These are phyloP conservation scores for Gaertneriomyces sp. DNA, from an alignment of 192 early-diverging fungal species.

Conservation along the genomic window DNA sequence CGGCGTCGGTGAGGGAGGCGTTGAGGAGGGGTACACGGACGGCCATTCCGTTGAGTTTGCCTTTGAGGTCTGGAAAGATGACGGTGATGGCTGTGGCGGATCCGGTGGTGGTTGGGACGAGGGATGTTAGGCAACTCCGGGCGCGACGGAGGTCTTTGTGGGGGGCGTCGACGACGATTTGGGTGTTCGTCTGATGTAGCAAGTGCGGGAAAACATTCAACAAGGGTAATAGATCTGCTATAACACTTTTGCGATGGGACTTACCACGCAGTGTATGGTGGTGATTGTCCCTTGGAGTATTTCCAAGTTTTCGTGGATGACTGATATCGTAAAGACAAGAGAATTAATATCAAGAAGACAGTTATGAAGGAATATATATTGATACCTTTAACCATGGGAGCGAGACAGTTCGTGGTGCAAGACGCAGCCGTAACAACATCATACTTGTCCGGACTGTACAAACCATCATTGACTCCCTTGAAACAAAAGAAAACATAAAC, in stretches of 20 bases:
- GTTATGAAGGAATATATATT: constrained; percentile 1
- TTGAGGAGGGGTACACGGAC: constrained; percentile 24
- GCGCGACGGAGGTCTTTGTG: constrained; percentile 25
- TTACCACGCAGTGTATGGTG: constrained; percentile 19
- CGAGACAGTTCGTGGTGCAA: constrained; percentile 20
- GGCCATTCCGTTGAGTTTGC: constrained; percentile 25
- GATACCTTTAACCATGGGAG: constrained; percentile 20
- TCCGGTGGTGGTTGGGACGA: constrained; percentile 23
- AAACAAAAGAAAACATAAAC: neutral
- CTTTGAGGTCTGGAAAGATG: constrained; percentile 17
- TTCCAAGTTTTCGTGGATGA: constrained; percentile 19
- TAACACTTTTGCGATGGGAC: neutral
- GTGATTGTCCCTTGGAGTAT: constrained; percentile 20
- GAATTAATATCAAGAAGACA: too few relatives aligned
- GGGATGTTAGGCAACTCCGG: constrained; percentile 23
- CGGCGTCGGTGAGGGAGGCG: constrained; percentile 22
- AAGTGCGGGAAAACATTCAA: constrained; percentile 2
- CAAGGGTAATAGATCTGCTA: neutral
- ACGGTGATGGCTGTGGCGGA: constrained; percentile 27
- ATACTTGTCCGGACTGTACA: constrained; percentile 13
- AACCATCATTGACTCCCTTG: constrained; percentile 15
- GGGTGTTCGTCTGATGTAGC: constrained; percentile 18
- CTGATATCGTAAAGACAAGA: constrained; percentile 1
- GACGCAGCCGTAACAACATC: constrained; percentile 20
- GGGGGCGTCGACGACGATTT: constrained; percentile 23